These are phyloP conservation scores for Kalmusia sp. DNA, from an alignment of 2,329 filamentous ascomycete species.

Conservation along the genomic window DNA sequence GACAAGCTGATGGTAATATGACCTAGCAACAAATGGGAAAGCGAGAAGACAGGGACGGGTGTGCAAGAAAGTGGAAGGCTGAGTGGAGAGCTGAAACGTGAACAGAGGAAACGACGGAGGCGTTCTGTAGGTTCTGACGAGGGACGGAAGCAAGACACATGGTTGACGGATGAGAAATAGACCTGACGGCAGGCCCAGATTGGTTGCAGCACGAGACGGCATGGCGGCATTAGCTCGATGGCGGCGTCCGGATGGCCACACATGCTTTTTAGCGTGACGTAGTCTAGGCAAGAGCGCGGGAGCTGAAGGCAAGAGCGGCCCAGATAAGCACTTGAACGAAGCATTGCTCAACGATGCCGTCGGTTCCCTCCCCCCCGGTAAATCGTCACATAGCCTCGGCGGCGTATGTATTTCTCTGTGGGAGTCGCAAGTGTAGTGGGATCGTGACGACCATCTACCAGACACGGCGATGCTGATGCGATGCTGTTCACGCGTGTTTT, in stretches of 20 bases:
- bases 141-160: not conserved
- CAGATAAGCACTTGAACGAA: not conserved
- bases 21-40: too few species aligned
- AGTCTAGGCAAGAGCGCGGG: not conserved
- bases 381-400: too few species aligned
- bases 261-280: conserved; percentile 4
- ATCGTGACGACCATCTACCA: too few species aligned
- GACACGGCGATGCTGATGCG: too few species aligned
- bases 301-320: not conserved
- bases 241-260: conserved; percentile 2
- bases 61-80: not conserved
- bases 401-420: too few species aligned
- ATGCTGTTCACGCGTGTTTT: not conserved
- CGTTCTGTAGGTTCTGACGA: not conserved
- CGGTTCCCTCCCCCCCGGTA: too few species aligned
- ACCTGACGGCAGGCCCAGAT: not conserved
- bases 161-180: not conserved
- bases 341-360: not conserved
- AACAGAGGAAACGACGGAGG: not conserved
- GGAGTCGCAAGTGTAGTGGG: too few species aligned
- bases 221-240: conserved; percentile 4
- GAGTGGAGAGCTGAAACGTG: not conserved
- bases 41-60: not conserved
- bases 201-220: conserved; percentile 4
- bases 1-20: not conserved